These are phyloP conservation scores for Paraconiothyrium sp. DNA, from an alignment of 2,329 filamentous ascomycete species.

Conservation along the genomic window DNA sequence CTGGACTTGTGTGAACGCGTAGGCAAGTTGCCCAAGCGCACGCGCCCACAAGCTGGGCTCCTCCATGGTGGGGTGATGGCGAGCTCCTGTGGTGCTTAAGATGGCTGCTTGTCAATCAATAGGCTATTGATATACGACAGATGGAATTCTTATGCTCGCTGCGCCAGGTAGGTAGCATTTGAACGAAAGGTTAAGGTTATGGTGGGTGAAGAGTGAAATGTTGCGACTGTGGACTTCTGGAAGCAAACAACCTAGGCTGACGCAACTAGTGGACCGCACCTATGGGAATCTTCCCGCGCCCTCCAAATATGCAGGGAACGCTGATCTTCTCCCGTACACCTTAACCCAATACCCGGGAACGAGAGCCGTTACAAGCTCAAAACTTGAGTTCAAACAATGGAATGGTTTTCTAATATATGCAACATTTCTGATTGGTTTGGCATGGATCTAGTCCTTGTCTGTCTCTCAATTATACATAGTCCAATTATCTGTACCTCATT, in stretches of 20 bases:
- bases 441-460: neutral
- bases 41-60: slow-evolving; percentile 42
- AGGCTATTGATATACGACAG: neutral
- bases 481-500: neutral
- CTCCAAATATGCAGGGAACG: slow-evolving; percentile 2
- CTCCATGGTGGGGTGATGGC: slow-evolving; percentile 32
- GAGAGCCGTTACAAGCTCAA: neutral
- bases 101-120: neutral
- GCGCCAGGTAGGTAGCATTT: neutral
- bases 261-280: slow-evolving; percentile 2
- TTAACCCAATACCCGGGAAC: neutral
- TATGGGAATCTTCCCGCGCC: neutral
- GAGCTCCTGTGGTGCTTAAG: neutral
- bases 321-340: slow-evolving; percentile 2
- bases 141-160: neutral
- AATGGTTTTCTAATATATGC: neutral
- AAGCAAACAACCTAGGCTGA: slow-evolving; percentile 5
- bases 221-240: slow-evolving; percentile 3
- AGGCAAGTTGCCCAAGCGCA: slow-evolving; percentile 47
- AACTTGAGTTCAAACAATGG: neutral
- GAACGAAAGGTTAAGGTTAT: neutral
- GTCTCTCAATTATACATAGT: neutral
- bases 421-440: neutral
- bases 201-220: slow-evolving; percentile 2
- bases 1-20: slow-evolving; percentile 54